phyloP scores from a whole-genome alignment of 768 basidiomycete genomes.

The Agaricus sinodeliciosus region DNA sequence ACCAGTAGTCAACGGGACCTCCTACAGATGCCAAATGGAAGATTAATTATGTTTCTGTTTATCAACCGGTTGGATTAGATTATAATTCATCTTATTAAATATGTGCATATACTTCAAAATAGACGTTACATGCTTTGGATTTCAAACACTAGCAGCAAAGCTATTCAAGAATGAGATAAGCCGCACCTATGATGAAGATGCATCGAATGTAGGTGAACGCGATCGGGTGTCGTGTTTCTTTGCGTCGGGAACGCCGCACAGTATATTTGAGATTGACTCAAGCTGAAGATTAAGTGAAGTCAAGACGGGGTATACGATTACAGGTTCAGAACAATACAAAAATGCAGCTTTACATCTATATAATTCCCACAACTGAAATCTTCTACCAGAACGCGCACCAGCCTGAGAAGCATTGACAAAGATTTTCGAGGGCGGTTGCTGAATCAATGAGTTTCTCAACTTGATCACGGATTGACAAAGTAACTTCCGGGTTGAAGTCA shows the following conservation, averaged over 20 bases:
- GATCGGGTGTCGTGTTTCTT: slow-evolving; percentile 78
- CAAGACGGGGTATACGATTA: slow-evolving; percentile 9
- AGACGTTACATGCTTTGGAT: slow-evolving; percentile 75
- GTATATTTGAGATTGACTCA: slow-evolving; percentile 37
- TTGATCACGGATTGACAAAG: slow-evolving; percentile 71
- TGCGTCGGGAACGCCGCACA: slow-evolving; percentile 75
- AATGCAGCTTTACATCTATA: slow-evolving; percentile 1
- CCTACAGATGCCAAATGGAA: slow-evolving; percentile 46
- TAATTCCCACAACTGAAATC: not conserved
- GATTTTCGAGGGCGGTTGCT: slow-evolving; percentile 89
- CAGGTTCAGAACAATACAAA: slow-evolving; percentile 3
- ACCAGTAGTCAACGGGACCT: not conserved
- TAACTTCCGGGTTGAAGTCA: slow-evolving; percentile 85
- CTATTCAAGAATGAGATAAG: not conserved
- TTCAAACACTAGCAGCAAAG: slow-evolving; percentile 19
- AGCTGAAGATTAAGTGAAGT: not conserved
- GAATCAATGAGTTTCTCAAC: slow-evolving; percentile 92
- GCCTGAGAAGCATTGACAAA: slow-evolving; percentile 95
- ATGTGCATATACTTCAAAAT: no score
- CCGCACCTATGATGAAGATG: slow-evolving; percentile 58
- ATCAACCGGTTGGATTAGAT: slow-evolving; percentile 19
- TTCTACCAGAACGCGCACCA: slow-evolving; percentile 84
- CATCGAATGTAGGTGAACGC: slow-evolving; percentile 74
- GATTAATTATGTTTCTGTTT: slow-evolving; percentile 49
- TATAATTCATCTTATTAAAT: no score